Percentiles rank a stretch among this genome's conserved stretches.
These are phyloP conservation scores for Conoideocrella luteorostrata DNA, from an alignment of 2,329 filamentous ascomycete species.

Conservation along the genomic window DNA sequence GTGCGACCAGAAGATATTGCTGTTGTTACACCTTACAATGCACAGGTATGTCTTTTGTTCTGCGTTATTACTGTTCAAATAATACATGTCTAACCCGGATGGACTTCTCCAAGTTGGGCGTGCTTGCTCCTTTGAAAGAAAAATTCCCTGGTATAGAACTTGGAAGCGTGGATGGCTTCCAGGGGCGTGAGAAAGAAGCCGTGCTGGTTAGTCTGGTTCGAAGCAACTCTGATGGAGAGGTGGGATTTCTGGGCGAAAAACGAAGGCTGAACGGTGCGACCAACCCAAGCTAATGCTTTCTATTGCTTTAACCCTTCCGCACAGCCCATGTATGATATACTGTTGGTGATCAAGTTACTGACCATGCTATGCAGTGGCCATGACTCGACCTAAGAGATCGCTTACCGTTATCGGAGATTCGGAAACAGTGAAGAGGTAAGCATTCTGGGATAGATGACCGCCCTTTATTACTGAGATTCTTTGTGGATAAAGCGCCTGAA, in stretches of 20 bases:
- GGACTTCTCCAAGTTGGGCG: conserved; percentile 51
- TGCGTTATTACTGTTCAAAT: neutral
- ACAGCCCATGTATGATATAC: too few relatives aligned
- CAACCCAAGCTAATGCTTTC: too few relatives aligned
- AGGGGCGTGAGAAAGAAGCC: conserved; percentile 94
- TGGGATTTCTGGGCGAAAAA: conserved; percentile 90
- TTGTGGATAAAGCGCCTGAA: neutral
- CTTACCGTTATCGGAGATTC: conserved; percentile 89
- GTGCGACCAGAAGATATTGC: conserved; percentile 81
- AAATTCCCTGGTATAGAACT: conserved; percentile 79
- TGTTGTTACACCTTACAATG: conserved; percentile 94
- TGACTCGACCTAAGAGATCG: conserved; percentile 90
- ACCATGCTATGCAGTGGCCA: conserved; percentile 66
- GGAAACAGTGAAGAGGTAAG: conserved; percentile 83
- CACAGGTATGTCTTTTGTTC: conserved; percentile 53
- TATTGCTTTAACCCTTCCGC: too few relatives aligned
- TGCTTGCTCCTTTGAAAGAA: conserved; percentile 76
- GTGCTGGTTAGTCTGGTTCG: conserved; percentile 90
- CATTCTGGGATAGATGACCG: too few relatives aligned
- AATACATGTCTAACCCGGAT: conserved; percentile 7
- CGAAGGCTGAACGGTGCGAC: conserved; percentile 81
- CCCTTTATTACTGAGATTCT: too few relatives aligned
- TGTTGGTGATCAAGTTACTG: neutral
- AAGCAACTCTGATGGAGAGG: conserved; percentile 79
- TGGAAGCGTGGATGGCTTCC: conserved; percentile 96